Percentiles rank a stretch among this genome's conserved stretches.
These are phyloP conservation scores for Botryotinia convoluta DNA, from an alignment of 2,329 filamentous ascomycete species.

Conservation along the genomic window DNA sequence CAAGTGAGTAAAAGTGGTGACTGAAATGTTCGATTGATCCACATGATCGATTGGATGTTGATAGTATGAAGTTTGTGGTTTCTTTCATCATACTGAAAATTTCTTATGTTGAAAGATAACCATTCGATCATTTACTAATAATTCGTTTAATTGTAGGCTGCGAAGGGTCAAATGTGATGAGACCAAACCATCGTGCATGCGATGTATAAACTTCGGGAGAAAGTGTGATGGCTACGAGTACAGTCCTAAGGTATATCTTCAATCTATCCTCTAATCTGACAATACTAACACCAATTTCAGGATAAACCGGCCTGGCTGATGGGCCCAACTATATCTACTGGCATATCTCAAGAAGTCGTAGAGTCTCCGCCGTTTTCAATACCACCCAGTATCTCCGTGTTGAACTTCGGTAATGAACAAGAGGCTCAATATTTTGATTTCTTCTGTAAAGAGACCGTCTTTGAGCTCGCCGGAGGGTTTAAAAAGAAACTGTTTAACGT, in stretches of 20 bases:
- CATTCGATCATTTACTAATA: background rate
- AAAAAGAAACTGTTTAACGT: conserved; percentile 25
- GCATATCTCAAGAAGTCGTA: conserved; percentile 8
- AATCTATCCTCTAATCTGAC: background rate
- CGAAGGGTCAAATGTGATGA: conserved; percentile 22
- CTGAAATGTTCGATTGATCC: background rate
- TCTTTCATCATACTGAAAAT: conserved; percentile 16
- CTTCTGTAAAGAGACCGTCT: conserved; percentile 26
- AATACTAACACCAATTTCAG: background rate
- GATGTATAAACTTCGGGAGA: conserved; percentile 20
- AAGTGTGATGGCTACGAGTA: conserved; percentile 21
- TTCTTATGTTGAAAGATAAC: conserved; percentile 13
- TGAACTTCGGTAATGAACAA: conserved; percentile 24
- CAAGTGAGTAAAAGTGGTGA: conserved; percentile 18
- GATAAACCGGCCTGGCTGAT: conserved; percentile 20
- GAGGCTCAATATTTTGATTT: conserved; percentile 30
- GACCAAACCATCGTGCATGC: conserved; percentile 19
- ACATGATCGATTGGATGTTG: background rate
- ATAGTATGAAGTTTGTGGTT: conserved; percentile 13
- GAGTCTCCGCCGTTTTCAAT: background rate
- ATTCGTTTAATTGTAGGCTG: background rate
- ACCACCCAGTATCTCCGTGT: conserved; percentile 1
- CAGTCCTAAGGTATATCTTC: conserved; percentile 16
- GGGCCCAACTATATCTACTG: conserved; percentile 18
- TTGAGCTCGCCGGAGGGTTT: conserved; percentile 25